phyloP scores from a whole-genome alignment of 78 protist species.

The Emiliania huxleyi region DNA sequence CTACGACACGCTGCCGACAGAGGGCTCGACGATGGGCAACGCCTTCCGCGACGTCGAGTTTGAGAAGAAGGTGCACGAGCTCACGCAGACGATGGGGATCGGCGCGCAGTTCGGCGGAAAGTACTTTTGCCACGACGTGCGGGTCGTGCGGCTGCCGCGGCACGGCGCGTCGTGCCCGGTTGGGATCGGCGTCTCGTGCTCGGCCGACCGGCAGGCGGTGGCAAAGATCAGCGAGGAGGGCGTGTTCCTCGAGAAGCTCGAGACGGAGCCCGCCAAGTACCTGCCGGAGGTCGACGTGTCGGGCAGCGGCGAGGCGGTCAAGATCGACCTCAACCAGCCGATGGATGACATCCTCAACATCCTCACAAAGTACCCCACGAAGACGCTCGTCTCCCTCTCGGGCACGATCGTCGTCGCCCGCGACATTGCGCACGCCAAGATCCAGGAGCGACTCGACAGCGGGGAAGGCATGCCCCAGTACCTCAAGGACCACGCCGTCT shows the following conservation, averaged over 20 bases:
- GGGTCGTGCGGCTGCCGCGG: constrained; percentile 56
- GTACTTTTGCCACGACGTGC: constrained; percentile 77
- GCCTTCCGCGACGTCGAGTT: constrained; percentile 75
- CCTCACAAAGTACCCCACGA: constrained; percentile 48
- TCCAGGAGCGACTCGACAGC: constrained; percentile 45
- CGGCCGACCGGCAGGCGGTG: constrained; percentile 68
- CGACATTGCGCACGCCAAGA: constrained; percentile 83
- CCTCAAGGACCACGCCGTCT: constrained; percentile 68
- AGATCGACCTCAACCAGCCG: constrained; percentile 71
- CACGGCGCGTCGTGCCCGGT: constrained; percentile 83
- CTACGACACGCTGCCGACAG: constrained; percentile 74
- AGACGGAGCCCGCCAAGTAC: constrained; percentile 60
- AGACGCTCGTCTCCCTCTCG: constrained; percentile 49
- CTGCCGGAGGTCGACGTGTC: constrained; percentile 51
- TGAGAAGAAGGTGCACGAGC: constrained; percentile 56
- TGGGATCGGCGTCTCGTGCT: constrained; percentile 84
- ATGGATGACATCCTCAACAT: constrained; percentile 48
- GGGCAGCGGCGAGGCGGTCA: constrained; percentile 59
- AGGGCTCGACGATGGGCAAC: constrained; percentile 63
- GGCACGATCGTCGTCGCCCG: constrained; percentile 87
- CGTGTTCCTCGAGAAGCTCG: constrained; percentile 75
- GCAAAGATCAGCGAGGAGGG: constrained; percentile 75
- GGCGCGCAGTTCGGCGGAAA: constrained; percentile 92
- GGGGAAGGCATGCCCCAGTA: constrained; percentile 61
- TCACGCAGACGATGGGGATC: constrained; percentile 63